These are phyloP conservation scores for Eucalyptus fibrosa DNA, from an alignment of 345 rosid species.

Conservation along the genomic window DNA sequence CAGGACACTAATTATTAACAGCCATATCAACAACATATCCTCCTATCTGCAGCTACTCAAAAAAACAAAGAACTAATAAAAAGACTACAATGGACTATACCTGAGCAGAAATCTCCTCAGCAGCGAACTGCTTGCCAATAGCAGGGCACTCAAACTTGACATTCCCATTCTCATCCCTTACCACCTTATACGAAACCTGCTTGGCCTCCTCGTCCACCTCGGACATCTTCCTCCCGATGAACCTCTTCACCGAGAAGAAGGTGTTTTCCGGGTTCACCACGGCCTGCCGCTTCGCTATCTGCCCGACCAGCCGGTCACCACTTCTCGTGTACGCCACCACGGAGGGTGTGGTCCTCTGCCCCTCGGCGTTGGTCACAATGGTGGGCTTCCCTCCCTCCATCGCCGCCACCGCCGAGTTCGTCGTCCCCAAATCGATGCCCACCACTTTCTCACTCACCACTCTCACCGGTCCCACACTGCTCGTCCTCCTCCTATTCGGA, in stretches of 20 bases:
- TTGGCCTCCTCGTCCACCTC: conserved; percentile 96
- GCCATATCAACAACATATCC: neutral
- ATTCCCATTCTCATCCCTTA: conserved; percentile 85
- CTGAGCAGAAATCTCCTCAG: conserved; percentile 99
- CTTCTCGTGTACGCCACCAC: conserved; percentile 86
- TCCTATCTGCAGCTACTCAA: neutral
- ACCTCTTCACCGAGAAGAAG: conserved; percentile 96
- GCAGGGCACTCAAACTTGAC: conserved; percentile 96
- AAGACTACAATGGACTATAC: conserved; percentile 11
- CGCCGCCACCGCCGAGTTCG: conserved; percentile 97
- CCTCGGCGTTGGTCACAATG: conserved; percentile 90
- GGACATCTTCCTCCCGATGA: conserved; percentile 93
- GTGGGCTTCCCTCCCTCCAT: conserved; percentile 99
- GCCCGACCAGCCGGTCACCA: conserved; percentile 92
- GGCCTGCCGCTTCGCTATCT: conserved; percentile 96
- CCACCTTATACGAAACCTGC: conserved; percentile 81
- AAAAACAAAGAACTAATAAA: neutral
- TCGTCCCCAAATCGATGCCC: conserved; percentile 94
- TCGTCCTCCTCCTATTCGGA: conserved; percentile 1
- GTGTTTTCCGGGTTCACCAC: conserved; percentile 98
- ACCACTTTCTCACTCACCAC: conserved; percentile 85
- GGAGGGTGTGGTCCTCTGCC: conserved; percentile 97
- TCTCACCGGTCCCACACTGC: conserved; percentile 37
- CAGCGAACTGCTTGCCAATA: conserved; percentile 80
- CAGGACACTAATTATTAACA: neutral